Evolutionary conservation across 495 filamentous ascomycete species (phyloP).

Genomic region (Penicillium fimorum): DNA sequence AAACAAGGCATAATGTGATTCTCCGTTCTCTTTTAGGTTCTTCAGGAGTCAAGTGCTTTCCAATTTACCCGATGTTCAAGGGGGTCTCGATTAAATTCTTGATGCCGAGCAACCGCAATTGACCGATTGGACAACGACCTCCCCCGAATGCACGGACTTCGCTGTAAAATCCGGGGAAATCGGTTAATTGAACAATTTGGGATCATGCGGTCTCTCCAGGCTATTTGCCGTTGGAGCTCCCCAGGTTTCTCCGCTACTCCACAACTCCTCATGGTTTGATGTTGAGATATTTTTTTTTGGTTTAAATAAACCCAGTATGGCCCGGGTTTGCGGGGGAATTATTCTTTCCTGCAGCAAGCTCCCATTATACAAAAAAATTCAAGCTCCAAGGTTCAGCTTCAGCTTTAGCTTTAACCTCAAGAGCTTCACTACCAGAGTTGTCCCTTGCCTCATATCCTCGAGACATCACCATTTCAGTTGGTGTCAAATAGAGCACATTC

Average conservation of each 20-base stretch:
- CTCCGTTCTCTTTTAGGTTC: neutral
- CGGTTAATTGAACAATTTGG: slow-evolving; percentile 19
- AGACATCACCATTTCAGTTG: neutral
- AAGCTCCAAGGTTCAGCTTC: neutral
- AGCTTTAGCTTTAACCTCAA: too few relatives aligned
- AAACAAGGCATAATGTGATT: neutral
- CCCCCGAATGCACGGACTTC: neutral
- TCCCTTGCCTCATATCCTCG: neutral
- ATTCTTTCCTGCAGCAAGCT: neutral
- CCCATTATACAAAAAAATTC: neutral
- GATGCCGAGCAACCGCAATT: neutral
- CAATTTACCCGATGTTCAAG: neutral
- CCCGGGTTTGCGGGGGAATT: slow-evolving; percentile 7
- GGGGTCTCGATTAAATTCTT: neutral
- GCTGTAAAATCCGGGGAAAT: slow-evolving; percentile 20
- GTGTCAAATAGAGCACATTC: neutral
- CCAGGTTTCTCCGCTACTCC: slow-evolving; percentile 9
- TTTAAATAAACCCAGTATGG: slow-evolving; percentile 4
- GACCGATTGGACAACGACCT: slow-evolving; percentile 3
- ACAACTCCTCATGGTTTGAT: neutral
- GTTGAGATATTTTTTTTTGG: neutral
- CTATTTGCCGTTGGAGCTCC: slow-evolving; percentile 12
- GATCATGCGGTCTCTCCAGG: slow-evolving; percentile 5
- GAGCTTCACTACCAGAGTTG: too few relatives aligned
- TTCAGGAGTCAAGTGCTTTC: neutral